Evolutionary conservation across 495 filamentous ascomycete species (phyloP), one percentile per base, ranked within the genome.

Genomic region (Chaetomium cochliodes): DNA sequence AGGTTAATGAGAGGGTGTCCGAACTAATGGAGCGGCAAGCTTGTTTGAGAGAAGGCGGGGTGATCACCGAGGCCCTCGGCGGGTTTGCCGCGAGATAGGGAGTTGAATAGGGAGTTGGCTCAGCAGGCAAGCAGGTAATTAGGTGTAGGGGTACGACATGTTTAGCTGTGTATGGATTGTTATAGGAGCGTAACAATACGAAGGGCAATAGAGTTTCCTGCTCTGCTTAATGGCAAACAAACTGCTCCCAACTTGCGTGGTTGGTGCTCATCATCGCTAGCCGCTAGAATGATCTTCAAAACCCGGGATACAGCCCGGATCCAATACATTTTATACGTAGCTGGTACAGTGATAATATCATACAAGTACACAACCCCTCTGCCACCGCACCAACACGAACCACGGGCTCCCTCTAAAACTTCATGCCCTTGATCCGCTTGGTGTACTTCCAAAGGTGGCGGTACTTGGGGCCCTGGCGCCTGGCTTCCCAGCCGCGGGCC

Each of bases 401-500:
- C 20, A 50, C 41, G 23, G n/a, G 46, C 9, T 20, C 47, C 28
- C 0, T 3, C 63, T 68, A 57, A 58, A 39, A 69, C 70, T 59
- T 56, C 22, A 68, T 12, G 13, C 66, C 66, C 62, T 63, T 65
- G 66, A 82, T 80, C 20, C 76, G 76, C 78, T 76, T 81, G 67
- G 72, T 77, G 70, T 82, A 82, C 74, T 82, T 85, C 79, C 81
- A 81, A 64, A 85, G 69, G 57, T 74, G 68, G 67, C 68, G 78
- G 77, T 81, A 86, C 79, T 85, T 85, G 67, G 78, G 77, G 70
- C 77, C 77, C 67, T 80, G 75, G 65, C 81, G 77, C 78, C 79
- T 84, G 62, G 82, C 83, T 64, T 86, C 83, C 83, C 83, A 86
- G 53, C 83, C 83, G 62, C 76, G 76, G 3, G 76, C 74, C 72